Base-by-base conservation (phyloP, 257 asterid genomes). In the Ophiorrhiza pumila region DNA sequence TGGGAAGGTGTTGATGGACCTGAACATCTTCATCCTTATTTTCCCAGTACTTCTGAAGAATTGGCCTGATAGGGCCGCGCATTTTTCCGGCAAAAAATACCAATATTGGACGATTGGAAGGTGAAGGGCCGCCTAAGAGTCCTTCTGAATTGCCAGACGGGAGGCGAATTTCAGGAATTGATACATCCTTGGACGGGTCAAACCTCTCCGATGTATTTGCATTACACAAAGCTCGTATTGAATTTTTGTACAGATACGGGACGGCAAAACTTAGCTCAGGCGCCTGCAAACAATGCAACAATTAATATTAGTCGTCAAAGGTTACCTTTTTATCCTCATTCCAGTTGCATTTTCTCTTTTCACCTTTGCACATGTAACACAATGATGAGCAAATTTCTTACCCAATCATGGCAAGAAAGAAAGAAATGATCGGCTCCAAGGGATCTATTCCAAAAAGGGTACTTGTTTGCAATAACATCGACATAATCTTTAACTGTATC, bases 401-500 rank as follows among this genome's bases (percentile, higher is more conserved):
- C 96, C 97, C 97, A 91, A 43, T 91, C 97, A 67, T 91, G 97
- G 69, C 96, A 91, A 17, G 96, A 96, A 32, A 91, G 91, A 82
- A 91, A 87, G 89, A 89, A 91, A 73, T 91, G 97, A 49, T 91
- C 97, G 1, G 92, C 91, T 13, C 89, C 97, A 15, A 71, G 83
- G 85, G 89, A 89, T 66, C 88, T 89, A 72, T 89, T 91, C 97
- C 97, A 91, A 7, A 73, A 87, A 25, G 94, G 93, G 69, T 91
- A 78, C 7, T 87, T 88, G 5, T 39, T 31, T 2, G 80, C 55
- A 70, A 82, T 65, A 17, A 82, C 56, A 68, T 82, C 35, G 14
- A 82, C 74, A 70, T 82, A 82, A 25, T 79, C 84, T 9, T 42
- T 34, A 59, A 78, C 78, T 4, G 80, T 56, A 41, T 73, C 70